Base-by-base conservation (phyloP, 192 early-diverging fungal species). In the Backusella circina region DNA sequence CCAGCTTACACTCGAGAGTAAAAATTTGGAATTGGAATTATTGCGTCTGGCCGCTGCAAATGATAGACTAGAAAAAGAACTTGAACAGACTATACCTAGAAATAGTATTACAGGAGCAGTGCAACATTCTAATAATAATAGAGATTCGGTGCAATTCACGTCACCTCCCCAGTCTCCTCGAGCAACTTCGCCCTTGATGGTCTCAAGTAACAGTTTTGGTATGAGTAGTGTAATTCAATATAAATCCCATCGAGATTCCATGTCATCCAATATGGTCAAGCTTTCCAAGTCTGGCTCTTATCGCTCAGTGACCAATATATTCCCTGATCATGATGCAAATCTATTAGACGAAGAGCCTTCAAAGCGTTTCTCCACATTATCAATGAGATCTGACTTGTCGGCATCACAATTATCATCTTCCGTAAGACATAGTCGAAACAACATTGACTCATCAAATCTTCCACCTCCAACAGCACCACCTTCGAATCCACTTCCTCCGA, bases 51-150 rank as follows among this genome's bases (percentile, higher is more conserved):
- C 61, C 0, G 76, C 73, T 36, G 76, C 80, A 5, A 82, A 82
- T 37, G 80, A 82, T 64, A 72, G 72, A 30, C 54, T 82, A 26
- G 80, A 82, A 51, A 75, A 77, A 28, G 80, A 82, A 39, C 74
- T 82, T 54, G 76, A 82, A 39, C 76, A 78, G 26, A 21, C 73
- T 23, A 66, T 77, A 33, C 76, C 80, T 21, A 67, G 74, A 70
- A 69, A 70, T 57, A 31, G 6, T 37, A 33, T n/a, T 21, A 21
- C 5, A 8, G 36, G 16, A n/a, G 9, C 54, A 13, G 12, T 8
- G 16, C 10, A 12, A 28, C 26, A 23, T 3, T 28, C 9, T 13
- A 61, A 9, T 28, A 65, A 28, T 7, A 65, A 28, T 2, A 28
- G 38, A 21, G 32, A 64, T 15, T 21, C 32, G 23, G 66, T 66